Evolutionary conservation across 2,329 filamentous ascomycete genomes (phyloP), one percentile per base, ranked within the genome.

Genomic region (Leptographium radiaticola): DNA sequence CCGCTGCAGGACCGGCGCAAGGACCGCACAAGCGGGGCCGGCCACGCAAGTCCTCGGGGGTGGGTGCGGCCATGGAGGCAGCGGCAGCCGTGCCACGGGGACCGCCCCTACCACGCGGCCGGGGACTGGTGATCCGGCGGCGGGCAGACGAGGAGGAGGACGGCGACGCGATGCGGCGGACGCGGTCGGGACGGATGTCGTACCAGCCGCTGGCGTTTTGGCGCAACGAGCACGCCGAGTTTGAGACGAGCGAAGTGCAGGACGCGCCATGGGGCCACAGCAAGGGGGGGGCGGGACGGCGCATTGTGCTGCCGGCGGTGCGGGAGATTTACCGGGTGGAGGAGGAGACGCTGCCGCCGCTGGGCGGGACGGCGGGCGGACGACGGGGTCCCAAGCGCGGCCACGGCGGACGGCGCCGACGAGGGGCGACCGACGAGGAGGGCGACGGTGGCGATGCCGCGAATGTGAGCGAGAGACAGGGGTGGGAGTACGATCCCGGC

Each of bases 121-220:
- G 76, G 20, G 76, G 77, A 1, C 68, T 81, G 12, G 72, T 80
- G 30, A 77, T 77, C 51, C 65, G 74, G 52, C 73, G 75, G 44
- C 71, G 71, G 36, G 70, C 73, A 56, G 45, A 59, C 6, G 50
- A 30, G 30, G 62, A 60, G 2, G 64, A 61, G 39, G 71, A 72
- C 66, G 71, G 1, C 75, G 81, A 52, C 72, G 69, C 31, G 49
- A 71, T 79, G 57, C 73, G 74, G 34, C 77, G 75, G 46, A 87
- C 84, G 51, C 83, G 89, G 53, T 91, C 85, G 13, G 90, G 89
- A 2, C 81, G 93, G 54, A 80, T 81, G 52, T 88, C 87, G 11
- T 83, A 88, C 57, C 80, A 81, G 56, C 93, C 90, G 0, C 70
- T 96, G 38, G 81, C 87, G 31, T 95, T 79, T 65, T 97, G 91